Conservation (phyloP, 2,329 filamentous ascomycete species). For the Pleomassaria siparia region DNA sequence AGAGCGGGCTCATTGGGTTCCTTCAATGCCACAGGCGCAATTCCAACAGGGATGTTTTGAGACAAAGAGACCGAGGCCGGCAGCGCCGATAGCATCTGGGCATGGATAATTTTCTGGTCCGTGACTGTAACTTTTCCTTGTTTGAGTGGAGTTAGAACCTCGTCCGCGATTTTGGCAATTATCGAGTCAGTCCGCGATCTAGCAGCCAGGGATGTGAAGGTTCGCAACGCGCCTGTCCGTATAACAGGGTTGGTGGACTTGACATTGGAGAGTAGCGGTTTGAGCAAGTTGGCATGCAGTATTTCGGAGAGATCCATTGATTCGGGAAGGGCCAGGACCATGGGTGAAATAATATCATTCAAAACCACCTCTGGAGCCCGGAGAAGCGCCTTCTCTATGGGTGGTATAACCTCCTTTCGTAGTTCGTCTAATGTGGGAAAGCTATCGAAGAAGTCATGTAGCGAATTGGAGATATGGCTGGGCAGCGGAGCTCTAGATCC, state of each 20-base stretch:
- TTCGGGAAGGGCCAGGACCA: conserved; percentile 69
- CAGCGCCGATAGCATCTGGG: conserved; percentile 70
- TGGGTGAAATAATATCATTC: conserved; percentile 72
- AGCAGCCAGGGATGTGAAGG: conserved; percentile 70
- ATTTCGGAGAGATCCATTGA: conserved; percentile 76
- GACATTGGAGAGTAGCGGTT: conserved; percentile 83
- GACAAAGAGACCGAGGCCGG: conserved; percentile 61
- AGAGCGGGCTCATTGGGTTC: conserved; percentile 88
- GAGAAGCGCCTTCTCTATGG: conserved; percentile 85
- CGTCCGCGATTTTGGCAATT: conserved; percentile 71
- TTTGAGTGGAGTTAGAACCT: conserved; percentile 78
- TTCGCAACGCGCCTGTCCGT: conserved; percentile 71
- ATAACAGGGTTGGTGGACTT: conserved; percentile 85
- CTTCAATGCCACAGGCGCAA: conserved; percentile 72
- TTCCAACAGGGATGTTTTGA: conserved; percentile 64
- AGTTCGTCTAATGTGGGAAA: conserved; percentile 77
- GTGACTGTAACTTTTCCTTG: conserved; percentile 78
- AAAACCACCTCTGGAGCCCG: conserved; percentile 89
- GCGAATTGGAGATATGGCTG: conserved; percentile 68
- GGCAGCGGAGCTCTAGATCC: conserved; percentile 74
- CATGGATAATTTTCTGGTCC: conserved; percentile 81
- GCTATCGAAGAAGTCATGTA: conserved; percentile 78
- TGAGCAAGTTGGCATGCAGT: conserved; percentile 72
- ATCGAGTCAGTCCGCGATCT: conserved; percentile 60
- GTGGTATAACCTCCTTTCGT: conserved; percentile 71